Base-by-base conservation (phyloP, 225 moss, liverwort and hornwort species). In the Bryum argenteum region DNA sequence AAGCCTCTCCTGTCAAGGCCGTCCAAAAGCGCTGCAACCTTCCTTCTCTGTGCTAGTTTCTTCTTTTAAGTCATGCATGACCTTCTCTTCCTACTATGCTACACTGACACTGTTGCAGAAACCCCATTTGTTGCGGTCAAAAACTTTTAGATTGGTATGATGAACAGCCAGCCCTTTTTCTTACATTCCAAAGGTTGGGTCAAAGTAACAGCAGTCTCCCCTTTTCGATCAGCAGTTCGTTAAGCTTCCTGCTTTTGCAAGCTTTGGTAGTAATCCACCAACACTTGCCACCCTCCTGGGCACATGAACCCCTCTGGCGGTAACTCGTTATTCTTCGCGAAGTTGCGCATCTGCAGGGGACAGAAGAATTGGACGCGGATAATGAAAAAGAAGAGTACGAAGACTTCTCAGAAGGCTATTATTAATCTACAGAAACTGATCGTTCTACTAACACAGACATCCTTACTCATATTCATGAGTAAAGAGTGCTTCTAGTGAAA, bases 231-330 rank as follows among this genome's bases (percentile, higher is more conserved):
- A 33, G 20, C 11, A 57, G 37, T 6, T 43, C 50, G 54, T 59
- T 56, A 70, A 5, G 79, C 59, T 39, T 83, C 87, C 60, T 91
- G 80, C 56, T 80, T 55, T 73, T 77, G 77, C 61, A 98, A 68
- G 37, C 91, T 88, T 77, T 84, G 91, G 68, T 98, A 98, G 78
- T 98, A 98, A 44, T 98, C 92, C 40, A 98, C 98, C 77, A 98
- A 67, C 41, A 98, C 98, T 78, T 94, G 87, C 98, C 98, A 98
- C 33, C 98, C 98, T 73, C 94, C 92, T 39, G 91, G 89, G 81
- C 98, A 94, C 98, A 98, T 98, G 73, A 98, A 98, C 24, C 98
- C 98, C 55, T 94, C 81, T 54, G 98, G 98, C 39, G 89, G 94
- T 67, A 74, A 81, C 68, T 87, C 92, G 48, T 92, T 89, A 6